These are phyloP conservation scores for Catharanthus roseus DNA, from an alignment of 257 asterid species.

Conservation along the genomic window DNA sequence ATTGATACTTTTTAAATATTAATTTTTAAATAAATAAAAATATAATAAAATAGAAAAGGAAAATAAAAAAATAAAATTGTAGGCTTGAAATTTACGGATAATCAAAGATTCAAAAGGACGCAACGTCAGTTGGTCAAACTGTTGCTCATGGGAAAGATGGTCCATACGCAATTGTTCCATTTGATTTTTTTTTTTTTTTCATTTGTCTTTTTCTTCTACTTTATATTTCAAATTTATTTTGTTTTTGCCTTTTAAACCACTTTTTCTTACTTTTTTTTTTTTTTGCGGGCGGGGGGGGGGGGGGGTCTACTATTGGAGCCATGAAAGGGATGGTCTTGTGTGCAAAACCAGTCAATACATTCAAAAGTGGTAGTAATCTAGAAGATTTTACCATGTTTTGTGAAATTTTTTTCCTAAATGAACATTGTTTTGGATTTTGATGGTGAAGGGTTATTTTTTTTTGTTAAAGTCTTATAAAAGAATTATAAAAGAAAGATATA, in stretches of 20 bases:
- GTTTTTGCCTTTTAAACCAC: background rate
- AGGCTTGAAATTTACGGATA: conserved; percentile 23
- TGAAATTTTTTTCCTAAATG: no score
- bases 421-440: no score
- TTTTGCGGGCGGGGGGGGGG: no score
- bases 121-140: conserved; percentile 13
- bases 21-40: no score
- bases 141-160: background rate
- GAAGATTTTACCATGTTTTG: background rate
- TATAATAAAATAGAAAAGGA: no score
- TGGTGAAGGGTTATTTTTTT: background rate
- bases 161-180: background rate
- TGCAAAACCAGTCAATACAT: background rate
- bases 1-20: no score
- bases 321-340: background rate
- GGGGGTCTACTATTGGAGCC: background rate
- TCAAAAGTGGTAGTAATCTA: background rate
- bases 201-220: background rate
- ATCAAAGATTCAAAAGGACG: background rate
- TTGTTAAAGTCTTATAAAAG: background rate
- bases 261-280: no score
- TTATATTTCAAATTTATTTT: background rate
- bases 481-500: no score
- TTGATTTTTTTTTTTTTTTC: background rate
- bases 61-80: no score